Percentiles rank a stretch among this genome's conserved stretches.
Evolutionary conservation across 139 green algal genomes (phyloP).

Genomic region (Trebouxia sp.): DNA sequence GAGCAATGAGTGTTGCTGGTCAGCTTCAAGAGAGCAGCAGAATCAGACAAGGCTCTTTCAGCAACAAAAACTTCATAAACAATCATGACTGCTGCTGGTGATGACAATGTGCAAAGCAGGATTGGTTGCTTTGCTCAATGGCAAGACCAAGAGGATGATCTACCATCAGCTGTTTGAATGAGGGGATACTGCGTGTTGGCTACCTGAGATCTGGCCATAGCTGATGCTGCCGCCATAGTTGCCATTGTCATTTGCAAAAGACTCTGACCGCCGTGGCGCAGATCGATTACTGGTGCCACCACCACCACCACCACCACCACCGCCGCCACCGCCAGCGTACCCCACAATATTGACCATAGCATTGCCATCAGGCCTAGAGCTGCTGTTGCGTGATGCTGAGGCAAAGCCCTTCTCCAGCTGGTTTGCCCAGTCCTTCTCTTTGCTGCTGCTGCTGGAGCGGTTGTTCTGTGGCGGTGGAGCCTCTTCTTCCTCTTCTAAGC

Average conservation of each 20-base stretch:
- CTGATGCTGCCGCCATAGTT: conserved; percentile 31
- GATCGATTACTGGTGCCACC: not conserved
- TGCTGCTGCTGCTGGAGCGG: conserved; percentile 17
- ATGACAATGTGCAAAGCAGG: no score
- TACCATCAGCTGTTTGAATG: not conserved
- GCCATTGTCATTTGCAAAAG: not conserved
- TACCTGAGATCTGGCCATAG: conserved; percentile 46
- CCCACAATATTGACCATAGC: conserved; percentile 73
- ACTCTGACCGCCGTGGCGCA: not conserved
- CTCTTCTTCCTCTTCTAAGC: conserved; percentile 69
- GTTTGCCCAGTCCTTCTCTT: conserved; percentile 33
- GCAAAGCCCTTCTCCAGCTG: conserved; percentile 46
- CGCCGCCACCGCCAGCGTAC: conserved; percentile 44
- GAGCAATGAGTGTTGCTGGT: no score
- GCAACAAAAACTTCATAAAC: no score
- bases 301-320: conserved; percentile 23
- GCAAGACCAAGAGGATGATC: not conserved
- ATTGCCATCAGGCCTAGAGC: conserved; percentile 20
- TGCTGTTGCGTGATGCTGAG: not conserved
- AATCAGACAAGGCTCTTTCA: no score
- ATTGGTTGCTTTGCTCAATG: not conserved
- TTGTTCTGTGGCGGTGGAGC: not conserved
- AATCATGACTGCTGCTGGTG: no score
- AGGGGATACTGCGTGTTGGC: not conserved
- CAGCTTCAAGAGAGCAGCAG: no score